Evolutionary conservation across 2,329 filamentous ascomycete species (phyloP), one percentile per base, ranked within the genome.

Genomic region (Alternaria sp.): DNA sequence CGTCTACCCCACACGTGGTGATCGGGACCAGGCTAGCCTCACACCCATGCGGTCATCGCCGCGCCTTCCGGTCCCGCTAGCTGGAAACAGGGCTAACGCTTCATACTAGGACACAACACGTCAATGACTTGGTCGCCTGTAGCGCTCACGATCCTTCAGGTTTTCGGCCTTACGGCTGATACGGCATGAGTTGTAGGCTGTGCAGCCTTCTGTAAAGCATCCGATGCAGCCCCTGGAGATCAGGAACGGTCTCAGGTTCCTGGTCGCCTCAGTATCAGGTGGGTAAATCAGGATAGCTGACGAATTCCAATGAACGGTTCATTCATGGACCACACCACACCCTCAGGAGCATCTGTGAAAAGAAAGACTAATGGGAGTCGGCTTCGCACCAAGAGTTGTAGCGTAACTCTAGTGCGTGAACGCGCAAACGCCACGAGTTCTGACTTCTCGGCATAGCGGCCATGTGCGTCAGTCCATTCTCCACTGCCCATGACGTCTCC

Each of bases 41-140:
- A 28, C 38, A 61, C 36, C 52, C 46, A 67, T 66, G 65, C 43
- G 46, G 60, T 64, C 63, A 62, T 63, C 27, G 57, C 52, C 44
- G 54, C 50, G 46, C 32, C 18, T 57, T 50, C 59, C 57, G 59
- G 38, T 3, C 36, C 43, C 59, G 52, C 54, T 62, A 54, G 49
- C 49, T 50, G 36, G 34, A 56, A 63, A 52, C 36, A 49, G 45
- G 40, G 48, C 63, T 71, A 63, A 70, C 56, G 54, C 54, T 28
- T 44, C 44, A 54, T 40, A 14, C 22, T 55, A 76, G 74, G 68
- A 16, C 74, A 76, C 64, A 73, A 75, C 52, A 69, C 68, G 46
- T 73, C 73, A 68, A 74, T 74, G 72, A 74, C 67, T 49, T 76
- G 72, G 70, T 58, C 66, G 27, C 71, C 74, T 5, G 66, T 75